Evolutionary conservation across 2,329 filamentous ascomycete genomes (phyloP).

Genomic region (Nigrograna mackinnonii): DNA sequence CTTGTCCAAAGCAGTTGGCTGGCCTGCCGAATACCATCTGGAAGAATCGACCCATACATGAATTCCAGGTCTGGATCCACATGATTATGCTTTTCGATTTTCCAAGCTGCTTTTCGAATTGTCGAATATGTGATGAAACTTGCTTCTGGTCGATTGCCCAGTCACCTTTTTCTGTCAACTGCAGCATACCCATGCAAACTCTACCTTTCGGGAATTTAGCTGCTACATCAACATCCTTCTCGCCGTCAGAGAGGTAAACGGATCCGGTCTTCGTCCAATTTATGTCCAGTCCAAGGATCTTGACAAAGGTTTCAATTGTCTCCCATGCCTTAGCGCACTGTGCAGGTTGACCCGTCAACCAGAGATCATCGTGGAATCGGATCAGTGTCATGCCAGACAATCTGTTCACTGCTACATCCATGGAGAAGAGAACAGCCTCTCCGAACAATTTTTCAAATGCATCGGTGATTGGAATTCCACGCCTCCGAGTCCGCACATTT

Average conservation of each 20-base stretch:
- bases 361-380: conserved; percentile 51
- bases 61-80: conserved; percentile 48
- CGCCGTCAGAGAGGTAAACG: conserved; percentile 13
- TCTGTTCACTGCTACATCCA: conserved; percentile 49
- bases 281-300: conserved; percentile 46
- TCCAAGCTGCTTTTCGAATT: conserved; percentile 14
- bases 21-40: conserved; percentile 52
- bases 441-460: conserved; percentile 48
- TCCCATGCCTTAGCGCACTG: conserved; percentile 44
- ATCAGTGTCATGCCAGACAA: conserved; percentile 44
- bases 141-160: conserved; percentile 15
- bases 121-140: conserved; percentile 13
- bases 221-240: conserved; percentile 4
- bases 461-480: conserved; percentile 49
- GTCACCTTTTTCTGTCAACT: conserved; percentile 10
- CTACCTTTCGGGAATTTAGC: conserved; percentile 8
- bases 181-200: conserved; percentile 16
- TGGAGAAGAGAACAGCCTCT: conserved; percentile 48
- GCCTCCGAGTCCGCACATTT: conserved; percentile 39
- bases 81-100: conserved; percentile 12
- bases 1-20: conserved; percentile 52
- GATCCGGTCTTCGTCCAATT: conserved; percentile 43
- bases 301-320: conserved; percentile 43
- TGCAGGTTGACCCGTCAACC: conserved; percentile 45
- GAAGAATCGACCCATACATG: conserved; percentile 54